Evolutionary conservation across 345 rosid species (phyloP).

Genomic region (Gossypium thurberi): DNA sequence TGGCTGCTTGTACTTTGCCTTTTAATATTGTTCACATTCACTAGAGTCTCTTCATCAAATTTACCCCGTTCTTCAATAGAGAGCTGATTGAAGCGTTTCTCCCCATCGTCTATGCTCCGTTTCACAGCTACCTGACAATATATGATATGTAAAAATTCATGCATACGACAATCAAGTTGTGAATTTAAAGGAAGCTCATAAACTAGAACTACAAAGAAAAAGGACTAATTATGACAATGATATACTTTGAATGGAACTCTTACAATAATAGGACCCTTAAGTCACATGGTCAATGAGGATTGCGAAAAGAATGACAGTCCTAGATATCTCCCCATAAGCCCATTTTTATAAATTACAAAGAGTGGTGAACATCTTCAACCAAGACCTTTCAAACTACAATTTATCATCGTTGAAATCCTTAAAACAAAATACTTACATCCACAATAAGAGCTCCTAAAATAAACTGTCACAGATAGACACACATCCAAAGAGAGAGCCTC

Average conservation of each 20-base stretch:
- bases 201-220: not conserved
- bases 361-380: not conserved
- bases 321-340: not conserved
- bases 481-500: not conserved
- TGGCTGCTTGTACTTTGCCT: slow-evolving; percentile 49
- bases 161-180: not conserved
- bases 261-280: not conserved
- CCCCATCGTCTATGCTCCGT: slow-evolving; percentile 68
- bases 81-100: slow-evolving; percentile 81
- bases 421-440: not conserved
- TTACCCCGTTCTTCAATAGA: slow-evolving; percentile 96
- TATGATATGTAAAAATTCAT: not conserved
- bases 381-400: slow-evolving; percentile 2
- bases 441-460: not conserved
- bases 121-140: slow-evolving; percentile 63
- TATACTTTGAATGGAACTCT: not conserved
- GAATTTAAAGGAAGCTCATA: not conserved
- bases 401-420: not conserved
- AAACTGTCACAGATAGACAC: not conserved
- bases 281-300: not conserved
- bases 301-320: not conserved
- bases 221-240: not conserved
- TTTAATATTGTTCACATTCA: slow-evolving; percentile 74
- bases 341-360: not conserved
- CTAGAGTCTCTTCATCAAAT: slow-evolving; percentile 91